Base-by-base conservation (phyloP, 179 eudicot species). In the Amaranthus tricolor region DNA sequence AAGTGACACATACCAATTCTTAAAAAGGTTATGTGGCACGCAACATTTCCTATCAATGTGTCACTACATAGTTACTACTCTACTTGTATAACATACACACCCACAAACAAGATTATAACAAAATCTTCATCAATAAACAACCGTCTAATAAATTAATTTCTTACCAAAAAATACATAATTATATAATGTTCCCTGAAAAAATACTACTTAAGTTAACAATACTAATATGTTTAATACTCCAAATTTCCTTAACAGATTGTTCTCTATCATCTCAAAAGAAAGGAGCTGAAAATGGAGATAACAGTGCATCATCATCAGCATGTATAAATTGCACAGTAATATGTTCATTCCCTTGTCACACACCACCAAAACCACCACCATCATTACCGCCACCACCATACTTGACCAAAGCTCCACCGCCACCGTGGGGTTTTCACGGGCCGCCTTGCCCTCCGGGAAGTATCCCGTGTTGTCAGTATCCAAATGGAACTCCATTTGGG, bases 321-420 rank as follows among this genome's bases (percentile, higher is more conserved):
- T 82, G 88, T 76, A 31, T 48, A 11, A 76, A 74, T 65, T 76
- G 86, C 49, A 44, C 83, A 0, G 12, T 66, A 10, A 50, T 80
- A 14, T 86, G 89, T 52, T 83, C 76, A 65, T 82, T 72, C 72
- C 81, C 85, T 17, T 84, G 86, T 61, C 78, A 72, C 12, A 66
- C 76, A 5, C 67, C 70, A 52, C 73, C 49, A 5, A 63, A 10
- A 2, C 82, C 82, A 7, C 83, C 62, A 8, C 54, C 72, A 13
- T 72, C 58, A 0, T 51, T 52, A 1, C 76, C 66, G 6, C 71
- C 75, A 10, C 59, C 63, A 6, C 78, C 72, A 48, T 58, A 50
- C 40, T 17, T 52, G 2, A 58, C 72, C 20, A 6, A 70, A 52
- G 24, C 71, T 53, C 76, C 74, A 5, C 85, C 82, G 11, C 79